Evolutionary conservation across 2,329 filamentous ascomycete species (phyloP), one percentile per base, ranked within the genome.

Genomic region (Teratosphaeriaceae sp.): DNA sequence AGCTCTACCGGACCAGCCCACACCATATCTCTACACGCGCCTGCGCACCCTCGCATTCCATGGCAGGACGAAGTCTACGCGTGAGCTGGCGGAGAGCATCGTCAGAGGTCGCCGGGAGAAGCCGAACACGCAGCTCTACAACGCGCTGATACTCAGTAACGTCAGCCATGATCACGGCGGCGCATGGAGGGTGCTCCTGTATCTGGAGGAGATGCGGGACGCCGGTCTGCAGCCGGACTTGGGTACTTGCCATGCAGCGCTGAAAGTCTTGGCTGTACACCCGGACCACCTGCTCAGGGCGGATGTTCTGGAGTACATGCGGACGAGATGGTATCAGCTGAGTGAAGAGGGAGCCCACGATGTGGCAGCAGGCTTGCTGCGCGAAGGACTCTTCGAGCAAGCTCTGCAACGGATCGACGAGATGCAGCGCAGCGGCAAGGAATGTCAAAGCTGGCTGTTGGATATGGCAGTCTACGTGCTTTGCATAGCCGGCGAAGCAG

Each of bases 301-400:
- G 41, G 73, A 82, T 26, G 73, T 95, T 3, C 68, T 96, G 29
- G 68, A 78, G 42, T 80, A 82, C 43, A 88, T 92, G 84, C 78
- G 79, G 55, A 72, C 79, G 43, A 74, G 79, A 49, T 94, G 88
- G 85, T 74, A 84, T 40, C 67, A 70, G 7, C 66, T 85, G 7
- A 78, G 73, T 31, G 75, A 72, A 9, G 70, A 74, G 5, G 83
- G 80, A 7, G 77, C 76, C 59, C 78, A 85, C 54, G 79, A 77
- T 57, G 71, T 94, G 16, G 75, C 84, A 1, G 67, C 87, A 8
- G 88, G 87, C 0, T 66, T 94, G 46, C 71, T 97, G 26, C 77
- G 88, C 16, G 89, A 96, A 54, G 78, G 80, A 1, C 84, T 94
- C 55, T 82, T 87, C 49, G 92, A 97, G 65, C 69, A 89, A 49